Percentiles rank a stretch among this genome's conserved stretches.
These are phyloP conservation scores for Phytopythium delawarense DNA, from an alignment of 352 stramenopile genomes.

Conservation along the genomic window DNA sequence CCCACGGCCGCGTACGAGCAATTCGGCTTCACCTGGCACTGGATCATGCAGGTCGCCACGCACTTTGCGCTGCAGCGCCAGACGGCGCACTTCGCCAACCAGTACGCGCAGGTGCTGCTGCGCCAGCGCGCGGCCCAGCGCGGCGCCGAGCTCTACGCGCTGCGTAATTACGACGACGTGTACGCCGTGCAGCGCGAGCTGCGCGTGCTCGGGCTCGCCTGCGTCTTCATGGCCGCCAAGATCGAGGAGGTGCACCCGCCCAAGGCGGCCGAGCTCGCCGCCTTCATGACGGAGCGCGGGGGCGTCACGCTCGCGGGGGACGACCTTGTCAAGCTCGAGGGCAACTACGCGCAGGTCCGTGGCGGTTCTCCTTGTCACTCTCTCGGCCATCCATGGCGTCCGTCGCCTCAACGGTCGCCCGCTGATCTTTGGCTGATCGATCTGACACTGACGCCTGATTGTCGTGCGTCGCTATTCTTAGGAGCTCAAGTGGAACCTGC, in stretches of 20 bases:
- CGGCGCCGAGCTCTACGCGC: conserved; percentile 30
- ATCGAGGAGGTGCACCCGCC: conserved; percentile 80
- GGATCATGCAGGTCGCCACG: conserved; percentile 54
- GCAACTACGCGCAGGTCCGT: conserved; percentile 58
- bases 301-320: conserved; percentile 35
- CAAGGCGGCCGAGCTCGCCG: conserved; percentile 63
- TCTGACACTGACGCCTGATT: neutral
- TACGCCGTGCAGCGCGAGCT: conserved; percentile 53
- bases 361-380: neutral
- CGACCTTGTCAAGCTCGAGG: conserved; percentile 58
- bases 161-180: conserved; percentile 45
- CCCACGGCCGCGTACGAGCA: conserved; percentile 47
- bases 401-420: neutral
- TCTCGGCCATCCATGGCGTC: neutral
- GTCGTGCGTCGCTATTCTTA: conserved; percentile 16
- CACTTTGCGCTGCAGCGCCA: conserved; percentile 80
- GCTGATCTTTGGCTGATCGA: neutral
- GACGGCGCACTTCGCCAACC: conserved; percentile 69
- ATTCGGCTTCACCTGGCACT: conserved; percentile 76
- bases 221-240: conserved; percentile 83
- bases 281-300: conserved; percentile 51
- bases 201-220: conserved; percentile 49
- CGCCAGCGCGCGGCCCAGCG: conserved; percentile 38
- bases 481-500: conserved; percentile 82
- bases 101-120: conserved; percentile 74